A percentile compares a stretch with the other conserved stretches of the same genome.
Evolutionary conservation across 192 early-diverging fungal genomes (phyloP).

Genomic region (Allomyces macrogynus): DNA sequence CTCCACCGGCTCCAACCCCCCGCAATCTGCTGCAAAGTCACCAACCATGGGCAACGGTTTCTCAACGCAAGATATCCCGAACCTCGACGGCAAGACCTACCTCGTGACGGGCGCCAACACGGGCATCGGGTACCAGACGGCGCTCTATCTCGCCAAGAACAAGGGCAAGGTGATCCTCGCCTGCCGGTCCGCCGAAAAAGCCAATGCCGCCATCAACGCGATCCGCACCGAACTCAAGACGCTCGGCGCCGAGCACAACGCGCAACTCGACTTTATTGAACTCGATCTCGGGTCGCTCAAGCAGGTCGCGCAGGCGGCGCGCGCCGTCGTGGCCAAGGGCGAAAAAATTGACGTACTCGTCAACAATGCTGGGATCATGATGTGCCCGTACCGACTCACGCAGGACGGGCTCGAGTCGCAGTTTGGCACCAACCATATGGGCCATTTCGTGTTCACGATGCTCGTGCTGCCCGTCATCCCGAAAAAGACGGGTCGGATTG

Average conservation of each 20-base stretch:
- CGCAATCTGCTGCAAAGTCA: too few species aligned
- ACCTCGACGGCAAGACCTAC: neutral
- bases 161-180: neutral
- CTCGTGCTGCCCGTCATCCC: constrained; percentile 3
- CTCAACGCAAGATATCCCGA: neutral
- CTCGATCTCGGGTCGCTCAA: constrained; percentile 15
- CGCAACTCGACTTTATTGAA: constrained; percentile 13
- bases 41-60: neutral
- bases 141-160: neutral
- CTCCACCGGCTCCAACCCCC: too few species aligned
- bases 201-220: constrained; percentile 4
- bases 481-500: constrained; percentile 5
- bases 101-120: neutral
- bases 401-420: constrained; percentile 19
- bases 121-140: neutral
- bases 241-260: constrained; percentile 6
- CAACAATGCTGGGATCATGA: constrained; percentile 20
- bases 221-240: constrained; percentile 4
- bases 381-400: constrained; percentile 12
- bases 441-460: constrained; percentile 22
- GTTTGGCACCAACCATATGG: constrained; percentile 25
- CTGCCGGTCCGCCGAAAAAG: neutral
- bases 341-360: constrained; percentile 16
- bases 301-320: constrained; percentile 7
- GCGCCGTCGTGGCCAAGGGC: constrained; percentile 3